Base-by-base conservation (phyloP, 108 stramenopile genomes). In the Cylindrotheca closterium region DNA sequence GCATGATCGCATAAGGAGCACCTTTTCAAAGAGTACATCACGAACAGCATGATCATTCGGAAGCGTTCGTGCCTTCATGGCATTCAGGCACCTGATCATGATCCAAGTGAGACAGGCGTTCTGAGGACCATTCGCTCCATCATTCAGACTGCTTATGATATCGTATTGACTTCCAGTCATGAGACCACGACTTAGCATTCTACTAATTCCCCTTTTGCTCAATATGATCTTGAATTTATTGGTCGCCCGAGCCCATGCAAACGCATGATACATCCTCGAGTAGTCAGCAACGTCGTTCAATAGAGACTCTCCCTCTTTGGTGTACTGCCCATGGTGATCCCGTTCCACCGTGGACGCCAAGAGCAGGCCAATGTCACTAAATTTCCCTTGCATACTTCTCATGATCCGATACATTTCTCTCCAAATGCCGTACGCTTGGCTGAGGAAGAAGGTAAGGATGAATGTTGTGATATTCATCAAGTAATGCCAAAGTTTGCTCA, bases 401-500 rank as follows among this genome's bases (percentile, higher is more conserved):
- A 49, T 49, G 8, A 34, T 55, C 19, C 2, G 21, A 58, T 80
- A 77, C 53, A 73, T 63, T 32, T 61, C 31, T 17, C 57, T 58
- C 81, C 81, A 82, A 15, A 82, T 31, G 21, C 28, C 19, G 45
- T 76, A 77, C 3, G 78, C 79, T 45, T 79, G 49, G 50, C 47
- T 66, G 18, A 82, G 28, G 49, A 79, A 82, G 51, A 82, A 82
- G 0, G 79, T 79, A 24, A 82, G 32, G 23, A 80, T 63, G 61
- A 82, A 82, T 5, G 79, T 82, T 0, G 76, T 70, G n/a, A 42
- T 5, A 10, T 5, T 42, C 37, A 42, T 42, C 37, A 42, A 42
- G 15, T 42, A 42, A 42, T 42, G 37, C 37, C 37, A 42, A 10
- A 42, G 15, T 42, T 42, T 42, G 37, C 37, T 15, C 10, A 62